Conservation (phyloP, 2,329 filamentous ascomycete species). For the Pseudogymnoascus sp. region DNA sequence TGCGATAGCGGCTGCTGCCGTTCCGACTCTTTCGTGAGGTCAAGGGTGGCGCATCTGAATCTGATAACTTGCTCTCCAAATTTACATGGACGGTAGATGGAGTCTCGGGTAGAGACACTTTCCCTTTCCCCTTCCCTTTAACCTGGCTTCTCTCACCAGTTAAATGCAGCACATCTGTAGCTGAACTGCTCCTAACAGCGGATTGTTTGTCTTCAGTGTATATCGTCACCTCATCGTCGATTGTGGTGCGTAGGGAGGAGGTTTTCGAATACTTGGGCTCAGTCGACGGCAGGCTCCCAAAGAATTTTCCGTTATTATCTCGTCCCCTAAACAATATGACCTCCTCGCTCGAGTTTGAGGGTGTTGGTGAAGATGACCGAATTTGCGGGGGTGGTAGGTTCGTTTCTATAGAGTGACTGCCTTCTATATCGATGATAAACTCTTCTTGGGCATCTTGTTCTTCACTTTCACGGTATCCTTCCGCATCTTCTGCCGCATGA, state of each 20-base stretch:
- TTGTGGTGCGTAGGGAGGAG: not conserved
- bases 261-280: not conserved
- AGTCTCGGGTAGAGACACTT: not conserved
- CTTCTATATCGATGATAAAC: constrained; percentile 32
- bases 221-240: not conserved
- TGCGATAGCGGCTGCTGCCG: not conserved
- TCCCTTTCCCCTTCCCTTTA: not conserved
- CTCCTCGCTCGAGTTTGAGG: constrained; percentile 62
- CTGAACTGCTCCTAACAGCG: not conserved
- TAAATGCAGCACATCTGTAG: not conserved
- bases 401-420: constrained; percentile 24
- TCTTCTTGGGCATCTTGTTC: not conserved
- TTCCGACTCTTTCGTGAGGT: not conserved
- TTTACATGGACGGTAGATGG: not conserved
- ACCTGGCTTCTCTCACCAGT: not conserved
- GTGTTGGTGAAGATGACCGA: constrained; percentile 29
- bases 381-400: constrained; percentile 26
- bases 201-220: constrained; percentile 1
- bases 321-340: constrained; percentile 61
- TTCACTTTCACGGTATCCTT: not conserved
- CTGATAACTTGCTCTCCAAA: not conserved
- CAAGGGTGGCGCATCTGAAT: not conserved
- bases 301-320: constrained; percentile 9
- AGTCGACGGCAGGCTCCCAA: not conserved
- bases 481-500: not conserved